Percentiles rank a stretch among this genome's conserved stretches.
Conservation (phyloP, 805 yeast genomes). For the Teunomyces lycoperdinae region DNA sequence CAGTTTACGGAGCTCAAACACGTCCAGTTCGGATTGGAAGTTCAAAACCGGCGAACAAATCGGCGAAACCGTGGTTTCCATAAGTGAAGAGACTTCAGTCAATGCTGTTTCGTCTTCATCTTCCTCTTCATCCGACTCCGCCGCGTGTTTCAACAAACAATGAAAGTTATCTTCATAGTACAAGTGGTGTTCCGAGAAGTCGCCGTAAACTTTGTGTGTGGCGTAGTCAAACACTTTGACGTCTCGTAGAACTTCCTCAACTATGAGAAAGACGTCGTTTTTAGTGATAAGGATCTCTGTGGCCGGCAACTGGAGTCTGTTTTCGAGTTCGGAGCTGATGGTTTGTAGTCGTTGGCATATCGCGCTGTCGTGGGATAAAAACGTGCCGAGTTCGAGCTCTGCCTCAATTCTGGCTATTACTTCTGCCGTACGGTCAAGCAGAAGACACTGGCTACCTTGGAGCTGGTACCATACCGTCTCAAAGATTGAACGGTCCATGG, state of each 20-base stretch:
- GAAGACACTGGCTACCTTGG: neutral
- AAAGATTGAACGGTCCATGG: slow-evolving; percentile 5
- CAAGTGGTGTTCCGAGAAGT: slow-evolving; percentile 8
- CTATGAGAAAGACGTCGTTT: slow-evolving; percentile 12
- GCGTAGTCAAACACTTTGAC: slow-evolving; percentile 16
- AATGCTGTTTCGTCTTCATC: slow-evolving; percentile 19
- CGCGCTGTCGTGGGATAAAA: slow-evolving; percentile 7
- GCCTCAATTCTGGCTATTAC: neutral
- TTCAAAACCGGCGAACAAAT: neutral
- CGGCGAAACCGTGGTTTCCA: neutral
- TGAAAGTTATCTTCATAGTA: slow-evolving; percentile 12
- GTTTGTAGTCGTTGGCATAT: slow-evolving; percentile 4
- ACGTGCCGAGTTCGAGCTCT: neutral
- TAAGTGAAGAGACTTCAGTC: slow-evolving; percentile 11
- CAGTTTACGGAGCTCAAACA: slow-evolving; percentile 8
- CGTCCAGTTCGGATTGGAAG: neutral
- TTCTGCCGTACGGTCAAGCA: neutral
- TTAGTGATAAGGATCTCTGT: slow-evolving; percentile 7
- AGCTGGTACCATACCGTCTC: neutral
- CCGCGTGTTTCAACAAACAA: slow-evolving; percentile 6
- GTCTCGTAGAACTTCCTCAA: slow-evolving; percentile 14
- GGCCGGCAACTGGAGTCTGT: slow-evolving; percentile 4
- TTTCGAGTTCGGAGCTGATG: slow-evolving; percentile 8
- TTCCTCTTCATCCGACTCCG: slow-evolving; percentile 11
- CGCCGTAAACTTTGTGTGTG: slow-evolving; percentile 14